Base-by-base conservation (phyloP, 345 rosid genomes). In the Passiflora organensis region DNA sequence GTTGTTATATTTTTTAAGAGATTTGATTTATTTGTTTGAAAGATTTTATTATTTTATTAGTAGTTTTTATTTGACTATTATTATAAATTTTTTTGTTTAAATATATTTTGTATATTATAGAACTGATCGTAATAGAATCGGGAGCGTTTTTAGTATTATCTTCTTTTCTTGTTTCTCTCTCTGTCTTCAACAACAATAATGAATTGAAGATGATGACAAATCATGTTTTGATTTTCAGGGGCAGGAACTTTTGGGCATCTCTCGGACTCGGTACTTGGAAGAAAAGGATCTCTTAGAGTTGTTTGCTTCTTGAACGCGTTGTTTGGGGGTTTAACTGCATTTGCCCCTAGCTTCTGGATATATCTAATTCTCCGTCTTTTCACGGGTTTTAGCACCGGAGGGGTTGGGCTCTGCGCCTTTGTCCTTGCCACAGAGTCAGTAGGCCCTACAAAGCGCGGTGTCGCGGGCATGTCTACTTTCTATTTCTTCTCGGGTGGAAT, bases 401-500 rank as follows among this genome's bases (percentile, higher is more conserved):
- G 96, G 3, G 95, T 84, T 0, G 98, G 96, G 56, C 66, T 91
- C 16, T 84, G 88, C 6, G 82, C 96, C 38, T 91, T 91, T 1
- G 96, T 91, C 18, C 80, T 91, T 2, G 79, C 96, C 59, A 91
- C 96, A 0, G 98, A 91, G 51, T 93, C 98, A 0, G 23, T 91
- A 0, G 98, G 98, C 28, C 96, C 96, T 0, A 57, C 80, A 6
- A 91, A 82, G 68, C 93, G 96, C 4, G 96, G 96, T 10, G 76
- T 48, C 0, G 95, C 95, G 2, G 98, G 96, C 60, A 91, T 91
- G 98, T 91, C 96, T 56, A 84, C 96, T 6, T 91, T 91, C 85
- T 91, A 88, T 74, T 91, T 91, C 69, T 88, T 91, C 82, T 88
- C 98, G 1, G 11, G 54, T 0, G 96, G 95, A 34, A 91, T 88